These are phyloP conservation scores for Cupressus sempervirens DNA, from an alignment of 75 land plant genomes.

Conservation along the genomic window DNA sequence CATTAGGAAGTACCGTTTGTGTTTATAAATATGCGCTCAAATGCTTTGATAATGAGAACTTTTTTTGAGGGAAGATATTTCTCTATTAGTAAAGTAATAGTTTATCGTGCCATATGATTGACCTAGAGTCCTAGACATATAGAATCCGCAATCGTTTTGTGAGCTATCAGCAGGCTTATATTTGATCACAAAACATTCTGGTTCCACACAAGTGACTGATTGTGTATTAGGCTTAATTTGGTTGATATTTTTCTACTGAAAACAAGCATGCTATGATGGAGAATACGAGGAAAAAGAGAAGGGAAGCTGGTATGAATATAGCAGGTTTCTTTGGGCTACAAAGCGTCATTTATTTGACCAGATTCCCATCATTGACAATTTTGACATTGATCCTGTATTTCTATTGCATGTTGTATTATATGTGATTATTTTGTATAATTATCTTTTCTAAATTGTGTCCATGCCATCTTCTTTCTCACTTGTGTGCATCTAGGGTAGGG, in stretches of 20 bases:
- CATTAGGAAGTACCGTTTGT: not conserved
- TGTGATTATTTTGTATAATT: not conserved
- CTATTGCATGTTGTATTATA: not conserved
- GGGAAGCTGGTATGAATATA: not conserved
- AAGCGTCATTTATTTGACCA: not conserved
- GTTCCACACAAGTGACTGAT: not conserved
- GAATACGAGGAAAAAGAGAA: not conserved
- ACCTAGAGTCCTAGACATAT: not conserved
- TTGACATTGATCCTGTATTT: conserved; percentile 1
- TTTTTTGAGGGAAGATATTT: not conserved
- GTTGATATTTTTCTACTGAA: not conserved
- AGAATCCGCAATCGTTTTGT: conserved; percentile 1
- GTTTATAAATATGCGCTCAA: not conserved
- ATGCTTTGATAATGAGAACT: not conserved
- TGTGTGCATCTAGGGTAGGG: not conserved
- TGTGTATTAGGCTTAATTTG: not conserved
- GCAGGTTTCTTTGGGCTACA: not conserved
- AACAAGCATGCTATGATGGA: not conserved
- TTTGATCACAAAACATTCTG: not conserved
- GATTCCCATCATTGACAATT: not conserved
- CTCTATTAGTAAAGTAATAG: not conserved
- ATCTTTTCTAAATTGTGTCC: not conserved
- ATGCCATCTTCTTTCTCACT: not conserved
- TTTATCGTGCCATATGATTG: not conserved
- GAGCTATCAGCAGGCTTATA: not conserved